Percentiles rank a stretch among this genome's conserved stretches.
Evolutionary conservation across 2,329 filamentous ascomycete genomes (phyloP).

Genomic region (Microsporum audouinii): DNA sequence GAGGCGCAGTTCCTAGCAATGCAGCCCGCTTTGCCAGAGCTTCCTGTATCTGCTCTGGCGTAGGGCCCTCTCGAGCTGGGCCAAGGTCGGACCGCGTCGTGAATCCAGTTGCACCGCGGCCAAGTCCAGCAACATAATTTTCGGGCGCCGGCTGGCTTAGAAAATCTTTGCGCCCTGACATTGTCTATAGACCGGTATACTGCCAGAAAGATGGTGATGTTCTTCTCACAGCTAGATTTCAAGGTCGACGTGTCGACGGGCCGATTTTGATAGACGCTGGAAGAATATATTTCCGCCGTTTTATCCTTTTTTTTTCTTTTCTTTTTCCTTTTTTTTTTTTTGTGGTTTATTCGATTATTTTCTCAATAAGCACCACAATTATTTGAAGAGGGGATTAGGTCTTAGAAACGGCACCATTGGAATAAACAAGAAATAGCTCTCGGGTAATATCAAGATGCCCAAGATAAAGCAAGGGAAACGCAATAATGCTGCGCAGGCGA

Average conservation of each 20-base stretch:
- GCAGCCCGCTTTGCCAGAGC: conserved; percentile 88
- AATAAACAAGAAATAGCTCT: neutral
- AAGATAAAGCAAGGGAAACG: conserved; percentile 46
- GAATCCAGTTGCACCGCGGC: conserved; percentile 94
- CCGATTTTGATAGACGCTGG: neutral
- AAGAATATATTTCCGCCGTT: neutral
- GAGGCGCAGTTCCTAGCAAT: conserved; percentile 60
- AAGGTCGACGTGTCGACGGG: neutral
- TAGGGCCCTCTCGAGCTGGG: conserved; percentile 86
- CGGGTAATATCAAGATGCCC: conserved; percentile 34
- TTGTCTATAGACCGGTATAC: conserved; percentile 20
- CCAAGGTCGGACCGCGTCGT: conserved; percentile 94
- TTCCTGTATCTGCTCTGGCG: conserved; percentile 96
- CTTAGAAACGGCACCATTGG: neutral
- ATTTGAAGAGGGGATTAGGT: neutral
- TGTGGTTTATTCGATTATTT: no score
- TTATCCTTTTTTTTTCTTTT: neutral
- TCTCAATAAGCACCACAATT: no score
- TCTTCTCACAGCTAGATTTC: neutral
- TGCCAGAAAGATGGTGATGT: neutral
- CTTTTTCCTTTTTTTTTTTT: no score
- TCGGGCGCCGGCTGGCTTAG: conserved; percentile 73
- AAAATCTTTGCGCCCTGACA: conserved; percentile 68
- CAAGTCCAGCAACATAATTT: conserved; percentile 90
- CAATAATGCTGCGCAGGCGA: conserved; percentile 35